Conservation (phyloP, 2,329 filamentous ascomycete genomes). For the Cucurbitaria berberidis region DNA sequence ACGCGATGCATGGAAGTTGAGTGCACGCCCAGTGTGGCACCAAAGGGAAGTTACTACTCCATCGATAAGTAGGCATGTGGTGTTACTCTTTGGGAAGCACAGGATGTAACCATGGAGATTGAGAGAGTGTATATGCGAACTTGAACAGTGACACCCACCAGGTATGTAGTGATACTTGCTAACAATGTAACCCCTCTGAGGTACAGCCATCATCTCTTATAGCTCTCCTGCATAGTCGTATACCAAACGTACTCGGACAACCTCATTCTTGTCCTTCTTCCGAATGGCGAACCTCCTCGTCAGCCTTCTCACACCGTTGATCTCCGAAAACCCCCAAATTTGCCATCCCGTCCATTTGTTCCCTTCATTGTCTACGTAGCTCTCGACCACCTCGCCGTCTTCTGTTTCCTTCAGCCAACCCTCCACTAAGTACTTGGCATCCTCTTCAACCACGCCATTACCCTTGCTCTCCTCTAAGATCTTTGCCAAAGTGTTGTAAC, state of each 20-base stretch:
- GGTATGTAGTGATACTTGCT: no score
- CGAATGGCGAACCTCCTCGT: constrained; percentile 42
- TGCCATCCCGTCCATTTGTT: constrained; percentile 48
- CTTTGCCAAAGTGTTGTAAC: constrained; percentile 51
- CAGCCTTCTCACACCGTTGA: constrained; percentile 40
- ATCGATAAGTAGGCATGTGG: not conserved
- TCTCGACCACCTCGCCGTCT: constrained; percentile 44
- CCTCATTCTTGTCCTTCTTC: constrained; percentile 40
- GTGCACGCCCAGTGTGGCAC: constrained; percentile 2
- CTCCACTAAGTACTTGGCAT: constrained; percentile 30
- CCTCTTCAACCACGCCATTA: constrained; percentile 27
- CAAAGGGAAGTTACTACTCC: constrained; percentile 5
- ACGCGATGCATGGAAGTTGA: constrained; percentile 1
- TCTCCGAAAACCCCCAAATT: constrained; percentile 42
- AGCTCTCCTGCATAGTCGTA: constrained; percentile 44
- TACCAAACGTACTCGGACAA: constrained; percentile 37
- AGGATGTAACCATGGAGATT: not conserved
- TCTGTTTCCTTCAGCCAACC: constrained; percentile 39
- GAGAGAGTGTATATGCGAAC: not conserved
- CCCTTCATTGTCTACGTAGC: constrained; percentile 40
- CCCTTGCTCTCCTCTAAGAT: constrained; percentile 30
- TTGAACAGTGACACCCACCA: not conserved
- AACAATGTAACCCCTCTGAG: not conserved
- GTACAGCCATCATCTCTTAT: not conserved
- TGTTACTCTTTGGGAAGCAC: not conserved